Base-by-base conservation (phyloP, 352 stramenopile genomes). In the Pythium monospermum region DNA sequence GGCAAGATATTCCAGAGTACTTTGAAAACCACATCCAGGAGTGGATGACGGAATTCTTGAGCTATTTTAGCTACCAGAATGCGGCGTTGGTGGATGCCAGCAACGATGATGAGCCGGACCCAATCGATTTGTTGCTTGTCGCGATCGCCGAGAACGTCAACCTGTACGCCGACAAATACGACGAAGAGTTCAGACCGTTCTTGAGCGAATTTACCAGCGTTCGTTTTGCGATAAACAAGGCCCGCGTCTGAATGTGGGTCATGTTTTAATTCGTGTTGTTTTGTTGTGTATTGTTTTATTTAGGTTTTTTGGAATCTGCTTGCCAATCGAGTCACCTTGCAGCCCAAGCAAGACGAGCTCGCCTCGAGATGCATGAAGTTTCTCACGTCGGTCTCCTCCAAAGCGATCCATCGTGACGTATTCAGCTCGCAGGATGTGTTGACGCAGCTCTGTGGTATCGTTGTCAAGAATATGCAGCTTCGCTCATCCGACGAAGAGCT, bases 91-190 rank as follows among this genome's bases (percentile, higher is more conserved):
- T 94, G 4, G 87, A 98, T 49, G 54, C 71, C 12, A 82, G 95
- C 61, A 96, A 98, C 42, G 96, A 98, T 43, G 82, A 96, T 18
- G 82, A 95, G 46, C 74, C 88, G 0, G 86, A 84, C 40, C 83
- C 85, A 15, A 88, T 99, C 50, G 96, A 99, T 57, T 76, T 83
- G 21, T 57, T 99, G 11, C 77, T 97, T 10, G 78, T 97, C 18
- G 93, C 94, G 7, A 96, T 99, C 44, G 86, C 99, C 13, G 89
- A 99, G 66, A 99, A 99, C 77, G 73, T 99, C 8, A 97, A 97
- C 47, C 65, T 99, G 39, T 99, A 99, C 64, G 89, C 89, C 0
- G 89, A 96, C 57, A 99, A 99, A 76, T 98, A 99, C 69, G 97
- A 99, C 49, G 97, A 99, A 71, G 91, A 98, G 45, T 99, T 99